Conservation (phyloP, 345 rosid species). For the Gynandropsis gynandra region DNA sequence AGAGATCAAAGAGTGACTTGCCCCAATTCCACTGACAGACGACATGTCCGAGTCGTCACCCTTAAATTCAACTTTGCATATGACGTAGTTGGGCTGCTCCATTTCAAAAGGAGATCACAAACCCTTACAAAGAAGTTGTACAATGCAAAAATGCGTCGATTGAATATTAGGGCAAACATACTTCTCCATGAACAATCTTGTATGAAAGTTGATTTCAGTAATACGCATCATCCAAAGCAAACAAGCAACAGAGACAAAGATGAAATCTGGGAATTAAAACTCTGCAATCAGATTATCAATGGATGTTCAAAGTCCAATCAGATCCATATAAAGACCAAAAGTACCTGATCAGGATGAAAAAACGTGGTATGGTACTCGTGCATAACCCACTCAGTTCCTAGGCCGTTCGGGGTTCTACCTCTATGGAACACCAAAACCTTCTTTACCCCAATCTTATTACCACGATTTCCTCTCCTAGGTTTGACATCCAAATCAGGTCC, state of each 20-base stretch:
- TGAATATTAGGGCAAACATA: too few relatives aligned
- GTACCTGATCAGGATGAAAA: constrained; percentile 12
- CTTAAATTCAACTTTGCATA: constrained; percentile 32
- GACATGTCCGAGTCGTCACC: constrained; percentile 2
- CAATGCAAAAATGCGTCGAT: too few relatives aligned
- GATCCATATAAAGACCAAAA: too few relatives aligned
- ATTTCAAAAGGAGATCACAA: background rate
- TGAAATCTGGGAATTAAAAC: too few relatives aligned
- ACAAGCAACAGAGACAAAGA: background rate
- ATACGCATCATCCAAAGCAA: too few relatives aligned
- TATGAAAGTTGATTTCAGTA: too few relatives aligned
- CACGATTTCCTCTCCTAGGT: background rate
- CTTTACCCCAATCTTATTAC: constrained; percentile 34
- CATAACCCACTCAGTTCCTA: constrained; percentile 25
- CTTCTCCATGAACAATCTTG: too few relatives aligned
- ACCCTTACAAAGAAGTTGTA: background rate
- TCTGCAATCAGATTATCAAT: too few relatives aligned
- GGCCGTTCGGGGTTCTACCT: background rate
- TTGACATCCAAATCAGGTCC: constrained; percentile 25
- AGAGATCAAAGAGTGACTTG: constrained; percentile 4
- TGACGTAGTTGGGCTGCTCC: constrained; percentile 22
- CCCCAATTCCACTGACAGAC: background rate
- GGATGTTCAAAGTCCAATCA: too few relatives aligned
- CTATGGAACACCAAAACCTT: constrained; percentile 37
- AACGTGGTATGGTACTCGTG: constrained; percentile 26